Evolutionary conservation across 352 stramenopile genomes (phyloP), one percentile per base, ranked within the genome.

Genomic region (Thraustochytrium striatum): DNA sequence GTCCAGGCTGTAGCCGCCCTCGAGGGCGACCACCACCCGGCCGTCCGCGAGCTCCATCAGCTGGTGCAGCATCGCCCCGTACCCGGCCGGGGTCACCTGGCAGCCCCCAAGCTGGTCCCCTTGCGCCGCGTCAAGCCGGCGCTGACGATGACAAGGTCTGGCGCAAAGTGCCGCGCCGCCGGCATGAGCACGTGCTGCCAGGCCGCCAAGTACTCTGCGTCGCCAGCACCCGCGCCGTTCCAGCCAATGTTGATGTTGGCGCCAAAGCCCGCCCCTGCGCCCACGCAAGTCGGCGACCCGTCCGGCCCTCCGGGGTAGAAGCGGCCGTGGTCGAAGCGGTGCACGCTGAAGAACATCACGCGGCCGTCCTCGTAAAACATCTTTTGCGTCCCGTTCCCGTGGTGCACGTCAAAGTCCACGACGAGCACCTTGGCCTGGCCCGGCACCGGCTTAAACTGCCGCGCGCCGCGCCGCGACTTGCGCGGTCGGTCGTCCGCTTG

Each of bases 51-150:
- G 81, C 32, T 84, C 81, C 57, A 87, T 82, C 11, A 92, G 81
- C 36, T 83, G 80, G 36, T 85, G 72, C 3, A 87, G 89, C 72
- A 91, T 88, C 16, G 82, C 81, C 36, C 85, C 85, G 59, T 89
- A 91, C n/a, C 87, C 86, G 0, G 72, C 75, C 0, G 87, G 87
- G 21, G 89, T 89, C 0, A 95, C 75, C 25, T 82, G 36, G 70
- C 90, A 91, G 47, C 91, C 88, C 19, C 90, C 89, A 28, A 97
- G 84, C 2, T 91, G 92, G 84, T 97, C 92, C 79, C 95, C 93
- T 47, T 89, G 84, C 78, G 97, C 93, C 2, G 91, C 94, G 85
- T 98, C 94, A 98, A 98, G 9, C 94, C 94, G 41, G 94, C 93
- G 28, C 90, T 96, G 58, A 98, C 85, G 61, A 98, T 89, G 44